Conservation (phyloP, 2,329 filamentous ascomycete species). For the Aphanocladium album region DNA sequence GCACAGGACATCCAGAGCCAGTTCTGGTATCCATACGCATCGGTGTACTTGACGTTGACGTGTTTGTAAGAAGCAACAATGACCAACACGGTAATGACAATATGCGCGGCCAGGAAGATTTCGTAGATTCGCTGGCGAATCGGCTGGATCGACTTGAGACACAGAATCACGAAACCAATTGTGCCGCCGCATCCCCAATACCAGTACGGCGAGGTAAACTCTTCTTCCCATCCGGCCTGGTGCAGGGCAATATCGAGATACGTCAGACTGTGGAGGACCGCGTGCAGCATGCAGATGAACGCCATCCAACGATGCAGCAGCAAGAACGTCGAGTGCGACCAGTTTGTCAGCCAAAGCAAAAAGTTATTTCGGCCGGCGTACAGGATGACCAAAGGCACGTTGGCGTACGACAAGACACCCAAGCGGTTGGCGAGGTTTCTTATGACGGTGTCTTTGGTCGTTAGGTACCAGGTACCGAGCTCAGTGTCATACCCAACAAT, state of each 20-base stretch:
- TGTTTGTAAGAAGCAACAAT: constrained; percentile 41
- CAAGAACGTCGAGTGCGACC: constrained; percentile 41
- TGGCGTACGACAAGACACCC: constrained; percentile 35
- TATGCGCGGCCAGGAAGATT: constrained; percentile 39
- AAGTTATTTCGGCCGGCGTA: constrained; percentile 44
- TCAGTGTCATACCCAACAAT: constrained; percentile 24
- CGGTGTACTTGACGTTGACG: constrained; percentile 29
- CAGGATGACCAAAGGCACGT: constrained; percentile 38
- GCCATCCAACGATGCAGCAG: constrained; percentile 45
- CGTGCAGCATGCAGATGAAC: constrained; percentile 39
- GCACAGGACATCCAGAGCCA: constrained; percentile 25
- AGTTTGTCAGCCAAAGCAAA: constrained; percentile 42
- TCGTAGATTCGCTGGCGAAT: constrained; percentile 37
- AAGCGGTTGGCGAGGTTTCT: constrained; percentile 35
- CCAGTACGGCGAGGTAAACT: constrained; percentile 33
- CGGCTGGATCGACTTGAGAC: constrained; percentile 29
- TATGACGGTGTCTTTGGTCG: constrained; percentile 23
- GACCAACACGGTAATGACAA: constrained; percentile 34
- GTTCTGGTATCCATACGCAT: constrained; percentile 38
- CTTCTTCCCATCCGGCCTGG: constrained; percentile 22
- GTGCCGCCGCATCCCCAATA: constrained; percentile 39
- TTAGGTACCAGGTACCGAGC: constrained; percentile 26
- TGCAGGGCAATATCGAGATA: constrained; percentile 31
- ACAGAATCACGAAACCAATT: constrained; percentile 25
- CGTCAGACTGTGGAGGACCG: constrained; percentile 41